Percentiles rank a stretch among this genome's conserved stretches.
Evolutionary conservation across 2,329 filamentous ascomycete species (phyloP).

Genomic region (Colletotrichum neosansevieriae): DNA sequence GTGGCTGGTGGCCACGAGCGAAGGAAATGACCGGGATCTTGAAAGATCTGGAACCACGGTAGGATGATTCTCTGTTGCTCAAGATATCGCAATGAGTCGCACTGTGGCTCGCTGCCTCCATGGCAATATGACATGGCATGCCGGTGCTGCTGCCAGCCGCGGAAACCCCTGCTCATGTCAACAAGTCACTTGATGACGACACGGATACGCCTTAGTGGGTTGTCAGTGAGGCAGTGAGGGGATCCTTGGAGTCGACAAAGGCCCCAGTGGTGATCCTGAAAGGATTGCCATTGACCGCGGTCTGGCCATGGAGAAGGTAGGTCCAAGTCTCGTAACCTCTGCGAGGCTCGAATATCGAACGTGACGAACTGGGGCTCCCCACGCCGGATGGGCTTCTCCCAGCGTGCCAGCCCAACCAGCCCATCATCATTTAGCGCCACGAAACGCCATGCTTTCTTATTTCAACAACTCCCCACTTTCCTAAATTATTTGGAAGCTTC

Average conservation of each 20-base stretch:
- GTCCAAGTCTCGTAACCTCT: neutral
- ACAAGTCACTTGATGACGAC: constrained; percentile 1
- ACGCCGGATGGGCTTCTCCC: constrained; percentile 8
- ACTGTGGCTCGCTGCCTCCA: constrained; percentile 27
- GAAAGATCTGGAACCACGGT: constrained; percentile 38
- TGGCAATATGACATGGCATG: constrained; percentile 15
- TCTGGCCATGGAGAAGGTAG: neutral
- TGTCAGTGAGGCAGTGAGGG: neutral
- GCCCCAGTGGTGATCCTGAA: neutral
- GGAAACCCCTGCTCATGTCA: neutral
- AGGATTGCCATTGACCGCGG: neutral
- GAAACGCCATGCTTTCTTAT: constrained; percentile 39
- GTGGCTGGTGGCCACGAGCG: constrained; percentile 10
- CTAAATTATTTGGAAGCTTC: constrained; percentile 31
- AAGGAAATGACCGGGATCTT: constrained; percentile 22
- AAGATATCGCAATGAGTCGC: constrained; percentile 39
- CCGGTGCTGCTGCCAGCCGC: constrained; percentile 25
- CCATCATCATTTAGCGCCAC: constrained; percentile 27
- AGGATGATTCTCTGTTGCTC: constrained; percentile 28
- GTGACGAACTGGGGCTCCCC: constrained; percentile 14
- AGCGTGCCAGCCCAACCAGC: neutral
- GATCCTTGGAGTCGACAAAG: neutral
- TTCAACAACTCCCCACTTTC: constrained; percentile 27
- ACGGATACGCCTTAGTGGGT: neutral
- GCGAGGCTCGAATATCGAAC: neutral